These are phyloP conservation scores for Aspergillus intermedius DNA, from an alignment of 2,329 filamentous ascomycete genomes.

Conservation along the genomic window DNA sequence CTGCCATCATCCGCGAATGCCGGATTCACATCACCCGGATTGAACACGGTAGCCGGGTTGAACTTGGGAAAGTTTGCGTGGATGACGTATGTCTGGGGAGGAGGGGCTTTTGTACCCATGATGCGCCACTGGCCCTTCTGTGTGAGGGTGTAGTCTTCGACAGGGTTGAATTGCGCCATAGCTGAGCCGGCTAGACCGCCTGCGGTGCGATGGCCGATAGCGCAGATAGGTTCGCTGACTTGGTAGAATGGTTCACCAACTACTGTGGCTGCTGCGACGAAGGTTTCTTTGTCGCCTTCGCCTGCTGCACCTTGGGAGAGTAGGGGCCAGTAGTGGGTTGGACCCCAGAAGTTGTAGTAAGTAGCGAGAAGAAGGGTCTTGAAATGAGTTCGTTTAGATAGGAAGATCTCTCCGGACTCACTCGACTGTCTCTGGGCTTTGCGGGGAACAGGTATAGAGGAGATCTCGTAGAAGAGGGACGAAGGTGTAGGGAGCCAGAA, in stretches of 20 bases:
- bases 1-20: conserved; percentile 25
- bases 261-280: conserved; percentile 40
- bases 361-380: conserved; percentile 40
- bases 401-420: conserved; percentile 42
- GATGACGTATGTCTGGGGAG: conserved; percentile 33
- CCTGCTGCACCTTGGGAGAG: conserved; percentile 43
- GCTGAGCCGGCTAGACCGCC: conserved; percentile 29
- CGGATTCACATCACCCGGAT: conserved; percentile 21
- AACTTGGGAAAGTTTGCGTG: conserved; percentile 38
- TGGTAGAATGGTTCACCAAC: conserved; percentile 37
- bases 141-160: conserved; percentile 25
- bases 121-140: conserved; percentile 18
- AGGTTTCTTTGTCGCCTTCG: conserved; percentile 49
- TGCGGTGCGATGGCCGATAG: conserved; percentile 25
- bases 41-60: conserved; percentile 33
- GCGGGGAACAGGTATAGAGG: conserved; percentile 19
- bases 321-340: conserved; percentile 40
- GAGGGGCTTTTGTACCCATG: conserved; percentile 20
- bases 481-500: conserved; percentile 39
- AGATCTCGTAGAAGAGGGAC: conserved; percentile 34
- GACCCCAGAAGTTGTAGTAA: conserved; percentile 47
- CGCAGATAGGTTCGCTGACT: conserved; percentile 32
- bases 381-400: conserved; percentile 39
- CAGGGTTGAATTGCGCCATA: conserved; percentile 34
- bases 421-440: conserved; percentile 25